Evolutionary conservation across 1,284 basidiomycete genomes (phyloP), one percentile per base, ranked within the genome.

Genomic region (Microbotryum violaceum): DNA sequence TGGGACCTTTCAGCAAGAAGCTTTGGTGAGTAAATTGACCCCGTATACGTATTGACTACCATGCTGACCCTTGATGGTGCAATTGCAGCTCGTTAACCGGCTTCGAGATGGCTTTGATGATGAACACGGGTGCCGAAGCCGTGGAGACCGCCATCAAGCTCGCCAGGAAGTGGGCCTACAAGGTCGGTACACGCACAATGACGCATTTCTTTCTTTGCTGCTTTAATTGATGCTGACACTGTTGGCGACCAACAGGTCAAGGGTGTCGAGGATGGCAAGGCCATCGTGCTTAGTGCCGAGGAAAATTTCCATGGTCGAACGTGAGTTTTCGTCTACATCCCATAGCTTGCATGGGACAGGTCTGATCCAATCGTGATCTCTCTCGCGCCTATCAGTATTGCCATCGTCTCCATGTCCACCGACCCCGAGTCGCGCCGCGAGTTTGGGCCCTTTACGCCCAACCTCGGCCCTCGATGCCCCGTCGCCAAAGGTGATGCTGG

Each of bases 101-200:
- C 5, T 77, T 76, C 66, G 75, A 77, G 53, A 93, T 93, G 86
- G 91, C 97, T 12, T 81, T 98, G n/a, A 94, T 94, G 25, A 97
- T 98, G 92, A 98, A 98, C 81, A 98, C 94, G 0, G 94, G 94
- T 49, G 93, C 92, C 2, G 94, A 98, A 75, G 94, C 94, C 9
- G 94, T 98, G 64, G 93, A 98, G 79, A 96, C 92, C 0, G 81
- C 81, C 18, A 77, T 83, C 74, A 90, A 91, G 80, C 81, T 96
- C 25, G 85, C 91, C 0, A 79, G 91, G 70, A 93, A 93, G 78
- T 96, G 92, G 91, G 91, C 61, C 49, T 93, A 94, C 77, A 80
- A 82, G 79, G 84, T 59, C 3, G 25, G 49, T 45, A 16, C 48
- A 49, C 20, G 12, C 27, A 21, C 27, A 6, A n/a, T 49, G 48